Evolutionary conservation across 106 monocot genomes (phyloP).

Genomic region (Xerophyta viscosa): DNA sequence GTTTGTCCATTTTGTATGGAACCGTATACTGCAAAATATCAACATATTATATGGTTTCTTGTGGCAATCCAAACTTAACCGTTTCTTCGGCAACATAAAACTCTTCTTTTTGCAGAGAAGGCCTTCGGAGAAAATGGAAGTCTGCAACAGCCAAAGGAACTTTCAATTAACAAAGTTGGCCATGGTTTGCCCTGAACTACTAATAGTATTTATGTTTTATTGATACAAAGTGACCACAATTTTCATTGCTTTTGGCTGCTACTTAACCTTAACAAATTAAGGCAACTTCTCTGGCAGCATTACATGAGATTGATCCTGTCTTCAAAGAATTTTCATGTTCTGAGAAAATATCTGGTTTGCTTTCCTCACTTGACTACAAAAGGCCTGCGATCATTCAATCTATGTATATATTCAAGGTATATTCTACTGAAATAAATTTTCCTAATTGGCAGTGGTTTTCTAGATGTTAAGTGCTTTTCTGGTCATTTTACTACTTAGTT

Average conservation of each 20-base stretch:
- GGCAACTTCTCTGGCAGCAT: conserved; percentile 32
- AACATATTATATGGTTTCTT: neutral
- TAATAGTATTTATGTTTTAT: neutral
- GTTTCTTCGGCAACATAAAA: no score
- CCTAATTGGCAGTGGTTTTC: neutral
- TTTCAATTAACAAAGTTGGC: conserved; percentile 99
- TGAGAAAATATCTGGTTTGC: conserved; percentile 50
- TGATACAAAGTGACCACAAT: no score
- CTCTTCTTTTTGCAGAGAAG: conserved; percentile 48
- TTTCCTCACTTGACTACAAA: conserved; percentile 65
- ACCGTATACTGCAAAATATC: neutral
- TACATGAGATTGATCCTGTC: conserved; percentile 88
- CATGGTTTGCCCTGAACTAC: conserved; percentile 51
- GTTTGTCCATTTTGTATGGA: no score
- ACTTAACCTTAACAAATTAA: neutral
- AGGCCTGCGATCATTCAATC: conserved; percentile 91
- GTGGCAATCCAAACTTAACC: no score
- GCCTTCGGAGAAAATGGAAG: conserved; percentile 91
- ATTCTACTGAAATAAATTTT: neutral
- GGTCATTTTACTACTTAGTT: no score
- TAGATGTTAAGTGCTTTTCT: neutral
- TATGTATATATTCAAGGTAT: conserved; percentile 99
- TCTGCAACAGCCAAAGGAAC: conserved; percentile 79
- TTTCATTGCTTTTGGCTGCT: neutral
- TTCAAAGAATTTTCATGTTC: conserved; percentile 69